These are phyloP conservation scores for Alnus rubra DNA, from an alignment of 306 rosid genomes.

Conservation along the genomic window DNA sequence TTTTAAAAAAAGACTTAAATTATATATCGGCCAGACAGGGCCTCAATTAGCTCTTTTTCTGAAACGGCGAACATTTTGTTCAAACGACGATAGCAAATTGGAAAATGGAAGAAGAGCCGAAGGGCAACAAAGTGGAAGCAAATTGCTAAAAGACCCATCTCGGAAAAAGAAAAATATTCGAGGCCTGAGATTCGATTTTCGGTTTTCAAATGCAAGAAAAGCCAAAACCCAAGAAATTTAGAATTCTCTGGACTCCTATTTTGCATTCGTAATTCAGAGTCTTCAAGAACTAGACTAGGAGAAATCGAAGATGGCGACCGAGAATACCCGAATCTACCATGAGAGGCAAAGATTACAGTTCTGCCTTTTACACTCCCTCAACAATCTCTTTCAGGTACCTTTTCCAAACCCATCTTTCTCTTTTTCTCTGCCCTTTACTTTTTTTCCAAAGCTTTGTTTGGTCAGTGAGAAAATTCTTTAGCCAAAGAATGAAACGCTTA, in stretches of 20 bases:
- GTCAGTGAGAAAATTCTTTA: not conserved
- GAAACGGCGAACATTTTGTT: no score
- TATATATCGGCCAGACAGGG: no score
- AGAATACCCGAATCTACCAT: conserved; percentile 61
- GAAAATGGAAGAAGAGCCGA: no score
- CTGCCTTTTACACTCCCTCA: conserved; percentile 82
- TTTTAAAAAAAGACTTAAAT: no score
- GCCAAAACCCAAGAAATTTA: not conserved
- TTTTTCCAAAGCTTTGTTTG: conserved; percentile 3
- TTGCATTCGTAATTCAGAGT: not conserved
- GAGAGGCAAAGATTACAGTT: conserved; percentile 81
- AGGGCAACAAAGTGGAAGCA: no score
- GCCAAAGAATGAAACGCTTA: not conserved
- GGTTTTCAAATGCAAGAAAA: not conserved
- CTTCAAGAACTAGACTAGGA: not conserved
- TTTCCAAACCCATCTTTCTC: not conserved
- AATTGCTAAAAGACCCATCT: not conserved
- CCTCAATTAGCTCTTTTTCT: no score
- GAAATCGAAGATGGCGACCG: conserved; percentile 46
- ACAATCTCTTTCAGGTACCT: conserved; percentile 87
- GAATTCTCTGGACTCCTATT: not conserved
- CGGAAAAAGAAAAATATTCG: not conserved
- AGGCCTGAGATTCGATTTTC: not conserved
- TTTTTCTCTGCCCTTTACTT: not conserved
- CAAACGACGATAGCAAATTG: no score